Evolutionary conservation across 2,329 filamentous ascomycete species (phyloP), one percentile per base, ranked within the genome.

Genomic region (Hawksworthiomyces lignivorus): DNA sequence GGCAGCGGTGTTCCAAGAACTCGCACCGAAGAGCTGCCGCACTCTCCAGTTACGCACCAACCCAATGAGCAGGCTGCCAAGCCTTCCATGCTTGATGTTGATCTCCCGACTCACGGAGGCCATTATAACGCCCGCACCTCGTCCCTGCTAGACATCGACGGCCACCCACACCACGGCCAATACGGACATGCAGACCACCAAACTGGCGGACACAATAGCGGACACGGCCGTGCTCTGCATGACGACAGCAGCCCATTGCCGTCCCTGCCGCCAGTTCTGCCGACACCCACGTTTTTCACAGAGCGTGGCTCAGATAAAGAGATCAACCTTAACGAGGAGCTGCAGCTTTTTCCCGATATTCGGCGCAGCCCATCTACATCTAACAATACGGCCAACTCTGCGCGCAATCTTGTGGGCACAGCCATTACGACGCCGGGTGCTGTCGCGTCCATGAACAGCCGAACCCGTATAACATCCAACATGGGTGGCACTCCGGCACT

Each of bases 301-400:
- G 49, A 54, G 19, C 49, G 52, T 34, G 44, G 45, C 32, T 42
- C 49, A 14, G 41, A 37, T 35, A 43, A 43, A 24, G 47, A 47
- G 37, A 35, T 47, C 28, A 44, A 43, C 37, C 42, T 49, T 17
- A 36, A 27, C 34, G 47, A 49, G 19, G 47, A 49, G 45, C 45
- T 49, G 41, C 45, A 34, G 10, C 31, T 47, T 27, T 37, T 43
- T 34, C 46, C 46, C 6, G 48, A 50, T 8, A 40, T 50, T 35
- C 43, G 40, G 14, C 55, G 50, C 4, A 50, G 46, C n/a, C 46
- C 51, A 2, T 58, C 56, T n/a, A 48, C 52, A 26, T 55, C 55
- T 14, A 53, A 51, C 45, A 46, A 53, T 41, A 52, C 50, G 4
- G 19, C 45, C 28, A n/a, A 41, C 40, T 45, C 45, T 11, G 43